A percentile compares a stretch with the other conserved stretches of the same genome.
phyloP scores from a whole-genome alignment of 2,329 filamentous ascomycete genomes.

The Fusarium nodosum region DNA sequence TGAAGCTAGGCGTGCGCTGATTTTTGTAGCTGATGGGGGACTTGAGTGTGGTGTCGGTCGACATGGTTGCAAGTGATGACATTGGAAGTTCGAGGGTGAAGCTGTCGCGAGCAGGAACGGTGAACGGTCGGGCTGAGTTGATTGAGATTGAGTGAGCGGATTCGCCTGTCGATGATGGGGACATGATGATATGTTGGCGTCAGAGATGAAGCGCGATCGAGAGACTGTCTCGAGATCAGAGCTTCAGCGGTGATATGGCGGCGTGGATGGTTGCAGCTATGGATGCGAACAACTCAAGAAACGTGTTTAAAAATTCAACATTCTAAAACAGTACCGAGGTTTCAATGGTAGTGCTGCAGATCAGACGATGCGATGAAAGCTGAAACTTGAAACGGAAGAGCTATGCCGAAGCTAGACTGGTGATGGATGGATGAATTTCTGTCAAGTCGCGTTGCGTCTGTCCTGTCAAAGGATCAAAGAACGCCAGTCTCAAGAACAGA shows the following conservation, averaged over 20 bases:
- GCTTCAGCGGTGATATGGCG: slow-evolving; percentile 1
- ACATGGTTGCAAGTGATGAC: slow-evolving; percentile 58
- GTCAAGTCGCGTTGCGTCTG: neutral
- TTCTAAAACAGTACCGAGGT: slow-evolving; percentile 34
- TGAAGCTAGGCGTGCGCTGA: slow-evolving; percentile 61
- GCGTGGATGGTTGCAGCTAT: slow-evolving; percentile 10
- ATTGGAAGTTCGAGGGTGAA: slow-evolving; percentile 65
- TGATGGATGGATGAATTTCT: neutral
- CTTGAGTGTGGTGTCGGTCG: slow-evolving; percentile 63
- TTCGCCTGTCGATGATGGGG: slow-evolving; percentile 67
- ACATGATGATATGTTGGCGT: slow-evolving; percentile 57
- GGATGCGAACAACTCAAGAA: slow-evolving; percentile 21
- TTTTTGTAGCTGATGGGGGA: slow-evolving; percentile 65
- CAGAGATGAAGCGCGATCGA: slow-evolving; percentile 43
- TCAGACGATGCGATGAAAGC: slow-evolving; percentile 36
- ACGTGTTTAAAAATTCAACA: slow-evolving; percentile 41
- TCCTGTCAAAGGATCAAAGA: slow-evolving; percentile 11
- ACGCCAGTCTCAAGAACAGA: slow-evolving; percentile 23
- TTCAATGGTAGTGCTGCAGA: slow-evolving; percentile 28
- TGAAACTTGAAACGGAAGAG: slow-evolving; percentile 15
- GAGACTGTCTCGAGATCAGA: slow-evolving; percentile 15
- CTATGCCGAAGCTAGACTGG: slow-evolving; percentile 10
- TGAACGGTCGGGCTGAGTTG: slow-evolving; percentile 59
- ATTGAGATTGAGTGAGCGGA: slow-evolving; percentile 62
- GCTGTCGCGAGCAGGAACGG: slow-evolving; percentile 61